A percentile compares a stretch with the other conserved stretches of the same genome.
Evolutionary conservation across 1,284 basidiomycete genomes (phyloP).

Genomic region (Tylopilus microsporus): DNA sequence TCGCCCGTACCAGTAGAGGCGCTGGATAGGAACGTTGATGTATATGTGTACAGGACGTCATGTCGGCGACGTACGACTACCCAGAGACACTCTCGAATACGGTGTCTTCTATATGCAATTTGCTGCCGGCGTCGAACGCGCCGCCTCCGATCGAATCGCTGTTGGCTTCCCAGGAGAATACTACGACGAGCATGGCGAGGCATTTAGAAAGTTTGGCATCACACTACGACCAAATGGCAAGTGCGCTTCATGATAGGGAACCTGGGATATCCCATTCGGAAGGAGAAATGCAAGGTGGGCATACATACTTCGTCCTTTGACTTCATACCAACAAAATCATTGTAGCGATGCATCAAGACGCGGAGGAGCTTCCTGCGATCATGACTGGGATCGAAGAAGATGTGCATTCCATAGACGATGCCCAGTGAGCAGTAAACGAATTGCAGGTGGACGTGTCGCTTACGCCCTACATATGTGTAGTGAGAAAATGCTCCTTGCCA

Average conservation of each 20-base stretch:
- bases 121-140: slow-evolving; percentile 41
- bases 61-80: slow-evolving; percentile 60
- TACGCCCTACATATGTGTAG: slow-evolving; percentile 24
- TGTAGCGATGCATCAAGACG: slow-evolving; percentile 71
- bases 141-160: slow-evolving; percentile 45
- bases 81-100: slow-evolving; percentile 56
- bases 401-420: slow-evolving; percentile 45
- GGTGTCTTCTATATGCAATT: slow-evolving; percentile 49
- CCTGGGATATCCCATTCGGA: slow-evolving; percentile 58
- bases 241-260: slow-evolving; percentile 60
- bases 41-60: slow-evolving; percentile 45
- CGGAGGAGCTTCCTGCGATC: slow-evolving; percentile 66
- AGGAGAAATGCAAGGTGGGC: slow-evolving; percentile 62
- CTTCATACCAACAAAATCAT: slow-evolving; percentile 1
- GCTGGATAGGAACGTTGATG: neutral
- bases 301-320: neutral
- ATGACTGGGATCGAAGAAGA: slow-evolving; percentile 65
- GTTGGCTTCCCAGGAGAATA: slow-evolving; percentile 52
- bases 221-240: slow-evolving; percentile 72
- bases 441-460: neutral
- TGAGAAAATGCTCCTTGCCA: slow-evolving; percentile 45
- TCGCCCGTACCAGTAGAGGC: no score
- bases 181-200: slow-evolving; percentile 63
- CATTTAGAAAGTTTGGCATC: slow-evolving; percentile 63
- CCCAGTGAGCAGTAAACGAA: slow-evolving; percentile 45